Evolutionary conservation across 2,329 filamentous ascomycete genomes (phyloP), one percentile per base, ranked within the genome.

Genomic region (Fusarium citri): DNA sequence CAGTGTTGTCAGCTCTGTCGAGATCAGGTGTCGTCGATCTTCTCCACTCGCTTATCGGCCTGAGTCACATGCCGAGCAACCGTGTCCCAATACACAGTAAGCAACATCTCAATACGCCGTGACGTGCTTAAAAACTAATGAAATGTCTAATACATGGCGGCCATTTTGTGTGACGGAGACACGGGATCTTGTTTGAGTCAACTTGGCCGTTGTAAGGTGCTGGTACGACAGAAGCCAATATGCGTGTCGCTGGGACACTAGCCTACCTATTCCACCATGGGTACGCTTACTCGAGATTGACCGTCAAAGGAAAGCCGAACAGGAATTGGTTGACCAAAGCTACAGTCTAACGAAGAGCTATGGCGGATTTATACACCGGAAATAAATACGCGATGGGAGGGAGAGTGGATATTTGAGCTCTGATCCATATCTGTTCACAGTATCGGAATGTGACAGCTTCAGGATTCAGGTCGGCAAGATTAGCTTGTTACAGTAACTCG

Each of bases 11-110:
- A 8, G 10, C 12, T 25, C 4, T 6, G 11, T 30, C 3, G 8
- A 15, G 5, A 6, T 15, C 5, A 18, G 23, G 8, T 49, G 23
- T 30, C 8, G 1, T 26, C 14, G 12, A n/a, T 18, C 20, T 6
- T 34, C 25, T 8, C 50, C 61, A 64, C 37, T 8, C 30, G 28
- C 50, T 41, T 23, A 50, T 25, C 59, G 59, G 61, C 51, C 26
- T 64, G 61, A 64, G 51, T 64, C 60, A 64, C 30, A 12, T 14
- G 25, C 16, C 41, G 46, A 50, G 20, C 9, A 7, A 3, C 8
- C 3, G 0, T 20, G 2, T 18, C 22, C 23, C 5, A 22, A 53
- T 46, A 51, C 47, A 22, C 28, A 56, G 18, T 31, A 55, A 30
- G 53, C 31, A 22, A 4, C 10, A 10, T 1, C 6, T 18, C 14